Evolutionary conservation across 2,329 filamentous ascomycete species (phyloP).

Genomic region (Cladosporium velox): DNA sequence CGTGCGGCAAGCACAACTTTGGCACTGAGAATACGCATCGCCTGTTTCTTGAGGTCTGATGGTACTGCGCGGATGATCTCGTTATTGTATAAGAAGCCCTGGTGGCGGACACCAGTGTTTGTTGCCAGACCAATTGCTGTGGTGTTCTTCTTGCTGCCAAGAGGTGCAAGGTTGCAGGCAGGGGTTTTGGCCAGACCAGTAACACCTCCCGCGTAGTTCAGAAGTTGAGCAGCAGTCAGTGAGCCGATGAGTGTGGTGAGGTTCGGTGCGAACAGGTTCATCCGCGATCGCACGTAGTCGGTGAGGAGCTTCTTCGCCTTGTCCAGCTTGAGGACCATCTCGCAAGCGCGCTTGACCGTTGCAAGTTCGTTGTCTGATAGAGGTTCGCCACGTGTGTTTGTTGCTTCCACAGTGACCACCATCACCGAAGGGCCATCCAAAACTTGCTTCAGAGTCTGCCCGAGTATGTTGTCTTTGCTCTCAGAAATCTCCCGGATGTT

Average conservation of each 20-base stretch:
- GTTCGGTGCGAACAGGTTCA: conserved; percentile 95
- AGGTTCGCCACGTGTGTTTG: conserved; percentile 78
- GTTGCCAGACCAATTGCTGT: conserved; percentile 78
- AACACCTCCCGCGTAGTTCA: conserved; percentile 89
- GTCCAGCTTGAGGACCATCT: conserved; percentile 86
- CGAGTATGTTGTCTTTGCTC: conserved; percentile 75
- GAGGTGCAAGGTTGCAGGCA: conserved; percentile 85
- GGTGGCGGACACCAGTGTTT: conserved; percentile 85
- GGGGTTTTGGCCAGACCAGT: conserved; percentile 88
- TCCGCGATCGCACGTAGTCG: conserved; percentile 93
- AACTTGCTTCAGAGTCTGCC: conserved; percentile 73
- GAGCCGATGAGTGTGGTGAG: conserved; percentile 88
- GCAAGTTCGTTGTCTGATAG: conserved; percentile 75
- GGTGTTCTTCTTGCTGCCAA: conserved; percentile 85
- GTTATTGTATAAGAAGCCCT: conserved; percentile 91
- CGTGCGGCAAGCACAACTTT: conserved; percentile 93
- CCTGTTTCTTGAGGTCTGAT: conserved; percentile 84
- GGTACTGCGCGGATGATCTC: conserved; percentile 84
- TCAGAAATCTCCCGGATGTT: conserved; percentile 79
- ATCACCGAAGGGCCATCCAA: conserved; percentile 89
- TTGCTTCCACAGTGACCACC: conserved; percentile 94
- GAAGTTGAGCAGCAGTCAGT: conserved; percentile 90
- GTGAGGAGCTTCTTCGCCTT: conserved; percentile 83
- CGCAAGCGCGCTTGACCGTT: conserved; percentile 74
- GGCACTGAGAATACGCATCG: conserved; percentile 89